These are phyloP conservation scores for Plenodomus tracheiphilus DNA, from an alignment of 2,329 filamentous ascomycete species.

Conservation along the genomic window DNA sequence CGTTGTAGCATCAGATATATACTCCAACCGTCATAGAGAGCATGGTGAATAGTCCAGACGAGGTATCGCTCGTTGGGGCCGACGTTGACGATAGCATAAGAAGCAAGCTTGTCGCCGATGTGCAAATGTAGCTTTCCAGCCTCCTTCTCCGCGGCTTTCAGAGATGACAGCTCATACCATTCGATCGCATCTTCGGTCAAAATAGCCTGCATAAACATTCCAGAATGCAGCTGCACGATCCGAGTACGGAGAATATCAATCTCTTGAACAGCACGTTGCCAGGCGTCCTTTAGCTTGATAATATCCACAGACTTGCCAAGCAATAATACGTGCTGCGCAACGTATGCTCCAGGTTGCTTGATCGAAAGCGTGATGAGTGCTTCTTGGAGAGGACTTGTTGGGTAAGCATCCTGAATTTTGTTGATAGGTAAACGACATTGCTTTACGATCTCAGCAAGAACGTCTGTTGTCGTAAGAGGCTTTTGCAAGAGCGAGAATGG, in stretches of 20 bases:
- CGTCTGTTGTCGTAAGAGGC: constrained; percentile 10
- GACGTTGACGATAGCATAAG: constrained; percentile 30
- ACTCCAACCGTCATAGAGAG: constrained; percentile 47
- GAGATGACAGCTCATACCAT: constrained; percentile 26
- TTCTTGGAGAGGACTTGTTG: constrained; percentile 49
- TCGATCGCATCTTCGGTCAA: constrained; percentile 29
- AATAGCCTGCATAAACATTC: constrained; percentile 34
- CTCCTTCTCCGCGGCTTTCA: constrained; percentile 21
- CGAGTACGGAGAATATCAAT: constrained; percentile 56
- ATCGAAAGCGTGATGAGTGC: constrained; percentile 54
- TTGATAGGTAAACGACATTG: constrained; percentile 26
- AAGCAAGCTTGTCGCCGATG: constrained; percentile 27
- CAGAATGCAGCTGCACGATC: constrained; percentile 31
- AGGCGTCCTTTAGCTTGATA: constrained; percentile 50
- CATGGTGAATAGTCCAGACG: constrained; percentile 47
- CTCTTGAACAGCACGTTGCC: constrained; percentile 51
- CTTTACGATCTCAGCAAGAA: constrained; percentile 23
- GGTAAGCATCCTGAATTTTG: constrained; percentile 46
- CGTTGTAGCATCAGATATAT: constrained; percentile 35
- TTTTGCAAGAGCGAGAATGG: constrained; percentile 27
- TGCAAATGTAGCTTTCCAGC: constrained; percentile 21
- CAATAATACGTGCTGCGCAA: constrained; percentile 51
- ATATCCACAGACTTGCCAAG: constrained; percentile 47
- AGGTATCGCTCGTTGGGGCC: constrained; percentile 28
- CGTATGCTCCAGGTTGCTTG: constrained; percentile 53